These are phyloP conservation scores for Phytophthora cajani DNA, from an alignment of 352 stramenopile genomes.

Conservation along the genomic window DNA sequence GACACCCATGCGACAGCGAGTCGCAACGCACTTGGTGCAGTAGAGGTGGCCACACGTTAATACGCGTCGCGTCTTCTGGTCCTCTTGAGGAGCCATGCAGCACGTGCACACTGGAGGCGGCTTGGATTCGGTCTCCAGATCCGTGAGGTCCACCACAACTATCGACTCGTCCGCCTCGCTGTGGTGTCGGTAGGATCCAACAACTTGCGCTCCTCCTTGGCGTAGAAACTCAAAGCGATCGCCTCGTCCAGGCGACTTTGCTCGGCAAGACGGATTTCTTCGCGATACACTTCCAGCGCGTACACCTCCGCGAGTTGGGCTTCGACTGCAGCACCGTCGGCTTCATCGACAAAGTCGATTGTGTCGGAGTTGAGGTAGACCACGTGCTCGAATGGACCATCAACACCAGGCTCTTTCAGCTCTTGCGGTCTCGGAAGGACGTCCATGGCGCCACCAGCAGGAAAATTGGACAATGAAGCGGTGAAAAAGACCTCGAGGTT, in stretches of 20 bases:
- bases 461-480: constrained; percentile 14
- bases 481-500: neutral
- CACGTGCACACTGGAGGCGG: constrained; percentile 48
- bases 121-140: constrained; percentile 40
- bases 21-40: constrained; percentile 58
- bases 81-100: constrained; percentile 34
- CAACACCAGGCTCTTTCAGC: constrained; percentile 18
- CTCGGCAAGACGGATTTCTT: constrained; percentile 46
- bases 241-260: constrained; percentile 46
- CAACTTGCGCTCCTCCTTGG: constrained; percentile 46
- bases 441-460: constrained; percentile 18
- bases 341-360: constrained; percentile 28
- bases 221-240: constrained; percentile 54
- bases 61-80: constrained; percentile 28
- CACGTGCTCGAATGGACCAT: constrained; percentile 25
- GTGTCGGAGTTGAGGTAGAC: constrained; percentile 17
- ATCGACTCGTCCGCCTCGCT: constrained; percentile 27
- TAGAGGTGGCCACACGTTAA: constrained; percentile 72
- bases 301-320: constrained; percentile 33
- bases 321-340: constrained; percentile 24
- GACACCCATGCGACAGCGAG: constrained; percentile 61
- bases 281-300: constrained; percentile 47
- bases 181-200: constrained; percentile 18
- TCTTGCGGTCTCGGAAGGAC: constrained; percentile 22
- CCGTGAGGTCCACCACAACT: constrained; percentile 15